These are phyloP conservation scores for Trypanosoma melophagium DNA, from an alignment of 208 protist genomes.

Conservation along the genomic window DNA sequence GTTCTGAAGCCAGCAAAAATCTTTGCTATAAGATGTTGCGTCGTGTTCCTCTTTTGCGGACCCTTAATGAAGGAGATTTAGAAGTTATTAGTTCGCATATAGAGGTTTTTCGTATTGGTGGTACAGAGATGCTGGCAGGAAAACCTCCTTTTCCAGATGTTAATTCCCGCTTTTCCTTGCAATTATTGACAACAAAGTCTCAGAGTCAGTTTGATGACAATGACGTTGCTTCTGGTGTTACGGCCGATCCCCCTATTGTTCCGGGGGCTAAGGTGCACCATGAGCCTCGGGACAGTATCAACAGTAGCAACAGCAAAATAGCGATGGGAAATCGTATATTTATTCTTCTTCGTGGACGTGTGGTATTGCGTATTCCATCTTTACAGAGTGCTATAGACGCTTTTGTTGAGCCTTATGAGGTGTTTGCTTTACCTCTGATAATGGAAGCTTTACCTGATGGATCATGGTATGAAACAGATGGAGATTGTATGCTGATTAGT, in stretches of 20 bases:
- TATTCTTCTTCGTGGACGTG: constrained; percentile 45
- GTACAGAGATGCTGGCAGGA: constrained; percentile 18
- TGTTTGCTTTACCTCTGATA: constrained; percentile 50
- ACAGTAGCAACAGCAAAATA: not conserved
- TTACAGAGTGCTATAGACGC: constrained; percentile 35
- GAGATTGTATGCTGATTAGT: constrained; percentile 45
- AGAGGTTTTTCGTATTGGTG: constrained; percentile 33
- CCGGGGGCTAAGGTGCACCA: not conserved
- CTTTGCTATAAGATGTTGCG: constrained; percentile 47
- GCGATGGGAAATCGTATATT: constrained; percentile 22
- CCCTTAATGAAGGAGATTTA: constrained; percentile 56
- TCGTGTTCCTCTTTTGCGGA: constrained; percentile 41
- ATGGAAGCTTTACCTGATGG: constrained; percentile 46
- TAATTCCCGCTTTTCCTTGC: not conserved
- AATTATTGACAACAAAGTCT: too few species aligned
- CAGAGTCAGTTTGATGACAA: not conserved
- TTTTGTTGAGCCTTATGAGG: constrained; percentile 52
- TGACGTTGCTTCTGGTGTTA: too few species aligned
- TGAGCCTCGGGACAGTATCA: not conserved
- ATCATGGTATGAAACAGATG: constrained; percentile 53
- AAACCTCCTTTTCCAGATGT: constrained; percentile 4
- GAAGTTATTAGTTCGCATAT: constrained; percentile 51
- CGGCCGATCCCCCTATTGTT: not conserved
- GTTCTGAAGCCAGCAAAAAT: constrained; percentile 41
- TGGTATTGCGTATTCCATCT: constrained; percentile 30